Evolutionary conservation across 352 stramenopile species (phyloP).

Genomic region (Poterioochromonas sp.): DNA sequence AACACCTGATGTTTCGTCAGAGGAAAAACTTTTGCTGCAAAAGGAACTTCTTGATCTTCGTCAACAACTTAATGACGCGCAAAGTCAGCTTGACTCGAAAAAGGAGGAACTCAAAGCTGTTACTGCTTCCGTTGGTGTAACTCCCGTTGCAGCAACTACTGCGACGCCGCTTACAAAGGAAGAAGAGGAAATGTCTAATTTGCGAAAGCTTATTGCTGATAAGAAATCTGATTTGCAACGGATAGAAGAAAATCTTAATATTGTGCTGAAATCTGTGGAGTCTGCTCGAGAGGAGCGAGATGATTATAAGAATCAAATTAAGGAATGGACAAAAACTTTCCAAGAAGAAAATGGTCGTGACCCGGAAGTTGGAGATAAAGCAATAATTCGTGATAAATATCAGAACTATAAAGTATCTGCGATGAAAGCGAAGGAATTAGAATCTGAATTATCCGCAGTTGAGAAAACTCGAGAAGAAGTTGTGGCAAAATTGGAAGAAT

Average conservation of each 20-base stretch:
- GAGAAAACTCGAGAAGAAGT: not conserved
- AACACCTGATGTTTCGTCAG: not conserved
- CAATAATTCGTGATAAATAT: conserved; percentile 28
- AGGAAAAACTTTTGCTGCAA: not conserved
- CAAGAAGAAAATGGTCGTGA: conserved; percentile 15
- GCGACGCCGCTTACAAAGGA: not conserved
- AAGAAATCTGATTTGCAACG: not conserved
- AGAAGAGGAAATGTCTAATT: not conserved
- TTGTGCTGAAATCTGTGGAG: not conserved
- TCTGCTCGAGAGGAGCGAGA: not conserved
- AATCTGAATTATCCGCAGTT: not conserved
- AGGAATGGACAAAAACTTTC: conserved; percentile 29
- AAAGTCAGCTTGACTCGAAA: not conserved
- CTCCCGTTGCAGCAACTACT: not conserved
- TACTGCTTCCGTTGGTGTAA: not conserved
- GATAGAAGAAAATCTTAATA: not conserved
- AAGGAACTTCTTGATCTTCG: not conserved
- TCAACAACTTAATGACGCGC: not conserved
- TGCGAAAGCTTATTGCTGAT: not conserved
- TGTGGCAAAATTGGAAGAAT: not conserved
- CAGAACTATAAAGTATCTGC: conserved; percentile 11
- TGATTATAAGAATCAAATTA: not conserved
- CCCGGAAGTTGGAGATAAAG: conserved; percentile 17
- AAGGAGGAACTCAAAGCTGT: not conserved
- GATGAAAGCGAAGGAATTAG: not conserved